Evolutionary conservation across 257 asterid genomes (phyloP), one percentile per base, ranked within the genome.

Genomic region (Linderniella brevidens): DNA sequence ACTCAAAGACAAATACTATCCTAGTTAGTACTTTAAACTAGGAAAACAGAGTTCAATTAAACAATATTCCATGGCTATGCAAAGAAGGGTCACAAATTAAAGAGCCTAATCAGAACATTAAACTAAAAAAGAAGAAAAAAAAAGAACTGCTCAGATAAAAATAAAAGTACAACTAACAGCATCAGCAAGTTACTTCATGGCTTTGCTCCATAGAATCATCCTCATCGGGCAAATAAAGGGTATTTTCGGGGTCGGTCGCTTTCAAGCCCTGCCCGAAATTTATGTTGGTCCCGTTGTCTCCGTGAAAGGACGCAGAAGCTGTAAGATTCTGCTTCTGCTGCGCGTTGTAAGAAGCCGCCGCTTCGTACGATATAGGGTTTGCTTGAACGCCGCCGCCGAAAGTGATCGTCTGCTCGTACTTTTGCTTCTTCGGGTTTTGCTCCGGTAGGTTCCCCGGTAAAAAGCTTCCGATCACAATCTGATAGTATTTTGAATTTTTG

Each of bases 391-490:
- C 43, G 12, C 69, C 56, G 14, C 61, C 38, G 50, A 54, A 67
- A 16, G 65, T 25, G n/a, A 70, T 41, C 19, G 67, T 62, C 45
- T 49, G 73, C 68, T 67, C 76, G 38, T 57, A 35, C 46, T 58
- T 67, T 43, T 53, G 75, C 70, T 71, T 74, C 73, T 71, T 74
- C 0, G 75, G 63, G 46, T 68, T 68, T 13, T 17, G 43, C 62
- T 67, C 68, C 42, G 65, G 77, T 59, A 70, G 73, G 46, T 59
- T 51, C 37, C 73, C 81, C 0, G 81, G 63, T 43, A 76, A 49
- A 63, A 86, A 86, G 64, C 86, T 78, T 37, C 83, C 96, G 8
- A 86, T 61, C 58, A 86, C 90, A 32, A 86, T 79, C 96, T 86
- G 77, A 25, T 6, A 25, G 32, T 25, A 25, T 25, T 25, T 3